phyloP scores from a whole-genome alignment of 2,329 filamentous ascomycete genomes.

The Hypocrella siamensis region DNA sequence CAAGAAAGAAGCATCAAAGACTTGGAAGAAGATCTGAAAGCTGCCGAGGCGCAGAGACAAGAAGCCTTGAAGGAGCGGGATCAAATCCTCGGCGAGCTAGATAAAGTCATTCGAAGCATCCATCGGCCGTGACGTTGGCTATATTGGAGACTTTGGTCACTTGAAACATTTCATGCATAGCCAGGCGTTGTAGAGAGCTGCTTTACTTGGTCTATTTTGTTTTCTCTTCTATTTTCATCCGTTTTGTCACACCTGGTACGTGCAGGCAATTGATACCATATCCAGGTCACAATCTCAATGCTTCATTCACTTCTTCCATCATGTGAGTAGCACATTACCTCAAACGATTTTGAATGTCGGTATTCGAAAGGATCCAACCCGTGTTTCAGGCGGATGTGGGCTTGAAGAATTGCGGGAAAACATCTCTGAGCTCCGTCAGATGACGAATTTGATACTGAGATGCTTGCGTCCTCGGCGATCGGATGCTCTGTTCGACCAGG shows the following conservation, averaged over 20 bases:
- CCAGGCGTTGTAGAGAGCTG: too few species aligned
- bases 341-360: too few species aligned
- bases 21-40: conserved; percentile 48
- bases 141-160: background rate
- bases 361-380: too few species aligned
- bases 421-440: conserved; percentile 56
- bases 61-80: conserved; percentile 50
- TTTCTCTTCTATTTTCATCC: background rate
- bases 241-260: background rate
- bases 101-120: conserved; percentile 44
- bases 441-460: conserved; percentile 61
- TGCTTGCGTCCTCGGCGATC: conserved; percentile 45
- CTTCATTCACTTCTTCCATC: too few species aligned
- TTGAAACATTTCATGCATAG: conserved; percentile 10
- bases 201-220: background rate
- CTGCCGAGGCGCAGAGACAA: conserved; percentile 44
- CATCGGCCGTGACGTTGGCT: conserved; percentile 32
- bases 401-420: conserved; percentile 83
- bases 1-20: conserved; percentile 54
- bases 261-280: background rate
- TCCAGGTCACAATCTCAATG: background rate
- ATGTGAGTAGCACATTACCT: too few species aligned
- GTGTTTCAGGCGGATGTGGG: conserved; percentile 10
- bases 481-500: conserved; percentile 62
- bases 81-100: conserved; percentile 41